These are phyloP conservation scores for Pseudogymnoascus sp. DNA, from an alignment of 2,329 filamentous ascomycete genomes.

Conservation along the genomic window DNA sequence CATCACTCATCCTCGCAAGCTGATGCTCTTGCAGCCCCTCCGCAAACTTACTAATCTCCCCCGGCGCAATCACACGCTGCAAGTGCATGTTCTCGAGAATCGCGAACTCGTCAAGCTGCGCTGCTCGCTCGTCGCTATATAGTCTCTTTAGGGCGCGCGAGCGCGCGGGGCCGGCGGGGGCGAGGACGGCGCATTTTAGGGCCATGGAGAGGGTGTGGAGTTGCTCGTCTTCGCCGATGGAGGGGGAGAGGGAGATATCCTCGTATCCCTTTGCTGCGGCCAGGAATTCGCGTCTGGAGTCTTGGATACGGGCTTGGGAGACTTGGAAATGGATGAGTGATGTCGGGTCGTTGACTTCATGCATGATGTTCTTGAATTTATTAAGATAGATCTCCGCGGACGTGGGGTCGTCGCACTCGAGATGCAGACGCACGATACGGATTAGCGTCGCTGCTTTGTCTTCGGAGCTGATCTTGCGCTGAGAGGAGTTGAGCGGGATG, in stretches of 20 bases:
- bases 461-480: constrained; percentile 73
- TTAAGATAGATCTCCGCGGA: constrained; percentile 82
- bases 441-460: constrained; percentile 85
- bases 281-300: constrained; percentile 83
- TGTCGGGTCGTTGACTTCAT: constrained; percentile 65
- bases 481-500: constrained; percentile 82
- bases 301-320: constrained; percentile 85
- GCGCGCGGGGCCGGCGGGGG: constrained; percentile 79
- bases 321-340: constrained; percentile 80
- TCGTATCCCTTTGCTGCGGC: constrained; percentile 85
- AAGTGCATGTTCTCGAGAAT: constrained; percentile 98
- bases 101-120: constrained; percentile 66
- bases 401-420: constrained; percentile 88
- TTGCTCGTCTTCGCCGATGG: constrained; percentile 75
- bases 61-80: constrained; percentile 69
- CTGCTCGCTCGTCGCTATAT: constrained; percentile 86
- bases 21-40: constrained; percentile 77
- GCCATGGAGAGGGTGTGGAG: constrained; percentile 78
- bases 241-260: constrained; percentile 67
- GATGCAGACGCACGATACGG: constrained; percentile 85
- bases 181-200: constrained; percentile 86
- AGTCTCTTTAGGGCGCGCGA: constrained; percentile 72
- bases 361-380: constrained; percentile 88
- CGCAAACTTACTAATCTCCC: constrained; percentile 83
- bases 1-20: constrained; percentile 80